These are phyloP conservation scores for Ambrosiella beaveri DNA, from an alignment of 2,329 filamentous ascomycete species.

Conservation along the genomic window DNA sequence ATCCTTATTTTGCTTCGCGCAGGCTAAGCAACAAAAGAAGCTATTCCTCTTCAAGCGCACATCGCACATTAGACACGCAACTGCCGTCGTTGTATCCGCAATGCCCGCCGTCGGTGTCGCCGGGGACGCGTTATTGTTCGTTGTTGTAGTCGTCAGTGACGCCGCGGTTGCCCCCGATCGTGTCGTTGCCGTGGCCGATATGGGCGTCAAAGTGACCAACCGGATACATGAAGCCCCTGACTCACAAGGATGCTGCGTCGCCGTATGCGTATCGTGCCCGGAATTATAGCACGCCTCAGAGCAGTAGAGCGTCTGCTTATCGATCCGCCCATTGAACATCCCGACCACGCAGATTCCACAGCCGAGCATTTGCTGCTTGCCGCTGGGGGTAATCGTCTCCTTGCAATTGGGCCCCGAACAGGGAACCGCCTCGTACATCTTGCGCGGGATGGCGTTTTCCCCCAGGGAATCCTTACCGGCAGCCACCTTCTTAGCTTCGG, in stretches of 20 bases:
- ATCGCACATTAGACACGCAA: constrained; percentile 12
- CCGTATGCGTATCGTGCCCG: constrained; percentile 17
- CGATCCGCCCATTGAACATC: constrained; percentile 21
- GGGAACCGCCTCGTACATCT: constrained; percentile 23
- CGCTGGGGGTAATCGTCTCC: constrained; percentile 18
- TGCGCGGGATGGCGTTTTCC: constrained; percentile 17
- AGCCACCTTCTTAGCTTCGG: constrained; percentile 5
- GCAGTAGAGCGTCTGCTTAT: constrained; percentile 27
- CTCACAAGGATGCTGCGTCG: constrained; percentile 12
- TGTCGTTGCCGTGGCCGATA: background rate
- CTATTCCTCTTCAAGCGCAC: constrained; percentile 12
- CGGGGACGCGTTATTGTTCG: background rate
- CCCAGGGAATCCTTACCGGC: constrained; percentile 16
- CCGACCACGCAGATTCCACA: constrained; percentile 31
- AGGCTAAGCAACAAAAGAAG: constrained; percentile 12
- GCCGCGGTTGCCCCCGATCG: background rate
- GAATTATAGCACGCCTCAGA: constrained; percentile 25
- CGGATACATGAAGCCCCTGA: constrained; percentile 12
- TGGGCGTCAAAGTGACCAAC: constrained; percentile 1
- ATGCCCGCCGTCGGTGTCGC: background rate
- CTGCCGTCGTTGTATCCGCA: constrained; percentile 7
- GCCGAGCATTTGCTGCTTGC: constrained; percentile 21
- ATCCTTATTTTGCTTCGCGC: constrained; percentile 13
- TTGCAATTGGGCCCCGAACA: constrained; percentile 23
- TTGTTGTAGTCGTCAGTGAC: background rate